These are phyloP conservation scores for Cryptococcus amylolentus DNA, from an alignment of 1,284 basidiomycete genomes.

Conservation along the genomic window DNA sequence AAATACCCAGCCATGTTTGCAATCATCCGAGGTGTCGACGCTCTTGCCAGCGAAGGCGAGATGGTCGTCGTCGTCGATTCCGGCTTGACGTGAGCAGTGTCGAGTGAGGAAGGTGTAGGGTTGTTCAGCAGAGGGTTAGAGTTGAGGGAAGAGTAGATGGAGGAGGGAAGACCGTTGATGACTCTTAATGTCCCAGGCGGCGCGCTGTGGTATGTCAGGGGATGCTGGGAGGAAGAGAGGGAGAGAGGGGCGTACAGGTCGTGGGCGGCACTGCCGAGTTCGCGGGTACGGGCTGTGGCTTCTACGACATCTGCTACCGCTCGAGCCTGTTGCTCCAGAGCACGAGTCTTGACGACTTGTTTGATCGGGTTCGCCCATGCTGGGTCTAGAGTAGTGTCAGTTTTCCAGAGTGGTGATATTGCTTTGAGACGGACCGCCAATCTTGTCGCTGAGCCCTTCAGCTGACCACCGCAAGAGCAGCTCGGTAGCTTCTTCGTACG, in stretches of 20 bases:
- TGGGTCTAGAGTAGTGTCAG: slow-evolving; percentile 60
- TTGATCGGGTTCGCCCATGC: slow-evolving; percentile 89
- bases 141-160: slow-evolving; percentile 54
- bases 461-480: slow-evolving; percentile 84
- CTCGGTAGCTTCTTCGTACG: slow-evolving; percentile 85
- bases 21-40: slow-evolving; percentile 24
- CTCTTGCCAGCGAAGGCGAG: slow-evolving; percentile 13
- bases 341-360: slow-evolving; percentile 62
- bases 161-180: slow-evolving; percentile 66
- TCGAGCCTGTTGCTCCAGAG: slow-evolving; percentile 65
- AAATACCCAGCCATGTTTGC: slow-evolving; percentile 24
- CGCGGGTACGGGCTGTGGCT: slow-evolving; percentile 23
- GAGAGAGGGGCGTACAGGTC: slow-evolving; percentile 7
- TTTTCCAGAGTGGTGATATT: neutral
- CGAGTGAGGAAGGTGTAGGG: too few relatives aligned
- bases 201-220: slow-evolving; percentile 41
- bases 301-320: slow-evolving; percentile 63
- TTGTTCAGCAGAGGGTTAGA: slow-evolving; percentile 54
- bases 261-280: slow-evolving; percentile 6
- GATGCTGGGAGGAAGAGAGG: too few relatives aligned
- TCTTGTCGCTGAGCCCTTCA: slow-evolving; percentile 77
- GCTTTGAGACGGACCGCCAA: slow-evolving; percentile 64
- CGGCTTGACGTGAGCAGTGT: neutral
- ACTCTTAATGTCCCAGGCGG: slow-evolving; percentile 60
- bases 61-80: slow-evolving; percentile 55